Percentiles rank a stretch among this genome's conserved stretches.
phyloP scores from a whole-genome alignment of 2,329 filamentous ascomycete species.

The Ophiostoma novo-ulmi region DNA sequence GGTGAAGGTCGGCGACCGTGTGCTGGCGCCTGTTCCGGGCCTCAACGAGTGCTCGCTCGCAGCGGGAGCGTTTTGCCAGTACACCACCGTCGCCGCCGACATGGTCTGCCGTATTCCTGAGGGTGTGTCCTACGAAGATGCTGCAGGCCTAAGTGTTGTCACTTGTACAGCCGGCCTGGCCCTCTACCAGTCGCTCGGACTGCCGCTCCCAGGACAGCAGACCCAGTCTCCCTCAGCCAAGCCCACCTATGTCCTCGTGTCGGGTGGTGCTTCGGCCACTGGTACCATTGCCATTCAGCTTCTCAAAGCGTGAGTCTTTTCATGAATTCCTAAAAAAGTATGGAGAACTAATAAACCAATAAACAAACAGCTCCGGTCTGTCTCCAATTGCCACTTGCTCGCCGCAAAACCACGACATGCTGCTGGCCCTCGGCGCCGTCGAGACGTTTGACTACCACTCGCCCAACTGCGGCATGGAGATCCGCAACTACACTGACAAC shows the following conservation, averaged over 20 bases:
- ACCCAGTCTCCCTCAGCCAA: neutral
- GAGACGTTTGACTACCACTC: constrained; percentile 28
- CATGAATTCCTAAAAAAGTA: neutral
- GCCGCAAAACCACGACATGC: constrained; percentile 23
- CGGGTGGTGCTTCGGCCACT: constrained; percentile 37
- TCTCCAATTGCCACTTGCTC: constrained; percentile 25
- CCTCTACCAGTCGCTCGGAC: constrained; percentile 22
- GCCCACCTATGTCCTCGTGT: constrained; percentile 34
- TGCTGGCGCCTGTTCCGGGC: constrained; percentile 26
- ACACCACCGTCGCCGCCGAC: constrained; percentile 24
- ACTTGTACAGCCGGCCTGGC: constrained; percentile 25
- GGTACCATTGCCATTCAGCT: constrained; percentile 40
- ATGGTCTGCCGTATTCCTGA: constrained; percentile 22
- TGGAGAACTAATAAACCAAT: neutral
- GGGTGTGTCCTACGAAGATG: constrained; percentile 24
- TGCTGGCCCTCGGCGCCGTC: constrained; percentile 23
- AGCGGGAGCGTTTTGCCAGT: constrained; percentile 31
- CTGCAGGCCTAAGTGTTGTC: constrained; percentile 25
- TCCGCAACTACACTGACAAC: constrained; percentile 27
- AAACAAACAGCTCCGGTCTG: constrained; percentile 20
- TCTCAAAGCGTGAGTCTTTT: constrained; percentile 31
- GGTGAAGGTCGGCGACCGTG: constrained; percentile 25
- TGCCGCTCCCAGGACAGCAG: constrained; percentile 20
- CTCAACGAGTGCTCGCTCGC: constrained; percentile 15
- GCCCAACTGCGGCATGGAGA: constrained; percentile 27